Conservation (phyloP, 768 basidiomycete species). For the Antrodiella citrinella region DNA sequence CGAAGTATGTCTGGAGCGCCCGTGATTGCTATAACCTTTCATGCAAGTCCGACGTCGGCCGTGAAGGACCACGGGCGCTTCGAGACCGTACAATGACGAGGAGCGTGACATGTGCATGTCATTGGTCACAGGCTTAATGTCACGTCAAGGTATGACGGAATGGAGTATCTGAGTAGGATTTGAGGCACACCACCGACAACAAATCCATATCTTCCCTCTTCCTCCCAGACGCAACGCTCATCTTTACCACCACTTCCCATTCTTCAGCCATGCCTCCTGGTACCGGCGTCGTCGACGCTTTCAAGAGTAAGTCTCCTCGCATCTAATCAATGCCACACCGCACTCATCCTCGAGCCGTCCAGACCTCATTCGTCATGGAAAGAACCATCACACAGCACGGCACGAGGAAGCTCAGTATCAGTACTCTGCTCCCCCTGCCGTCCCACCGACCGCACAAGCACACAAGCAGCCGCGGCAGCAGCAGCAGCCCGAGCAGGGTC, state of each 20-base stretch:
- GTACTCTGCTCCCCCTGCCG: constrained; percentile 10
- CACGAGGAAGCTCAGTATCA: constrained; percentile 13
- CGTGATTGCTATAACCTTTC: too few relatives aligned
- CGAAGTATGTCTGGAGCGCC: not conserved
- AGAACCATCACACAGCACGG: constrained; percentile 26
- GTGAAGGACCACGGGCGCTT: too few relatives aligned
- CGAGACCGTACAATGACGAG: too few relatives aligned
- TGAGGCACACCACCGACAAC: too few relatives aligned
- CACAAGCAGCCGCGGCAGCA: constrained; percentile 6
- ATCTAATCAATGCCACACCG: constrained; percentile 6
- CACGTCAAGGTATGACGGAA: too few relatives aligned
- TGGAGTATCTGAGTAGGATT: too few relatives aligned
- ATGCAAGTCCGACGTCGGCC: too few relatives aligned
- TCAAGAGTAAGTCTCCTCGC: constrained; percentile 59
- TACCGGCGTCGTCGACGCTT: constrained; percentile 68
- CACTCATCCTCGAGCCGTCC: constrained; percentile 7
- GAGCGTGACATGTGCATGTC: too few relatives aligned
- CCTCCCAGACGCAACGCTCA: too few relatives aligned
- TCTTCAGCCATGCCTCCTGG: constrained; percentile 45
- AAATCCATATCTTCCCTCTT: too few relatives aligned
- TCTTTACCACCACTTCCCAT: constrained; percentile 3
- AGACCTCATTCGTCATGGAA: constrained; percentile 51
- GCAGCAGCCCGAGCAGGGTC: not conserved
- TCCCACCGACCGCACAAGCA: constrained; percentile 17
- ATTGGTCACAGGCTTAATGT: too few relatives aligned